Base-by-base conservation (phyloP, 805 yeast genomes). In the Peterozyma toletana region DNA sequence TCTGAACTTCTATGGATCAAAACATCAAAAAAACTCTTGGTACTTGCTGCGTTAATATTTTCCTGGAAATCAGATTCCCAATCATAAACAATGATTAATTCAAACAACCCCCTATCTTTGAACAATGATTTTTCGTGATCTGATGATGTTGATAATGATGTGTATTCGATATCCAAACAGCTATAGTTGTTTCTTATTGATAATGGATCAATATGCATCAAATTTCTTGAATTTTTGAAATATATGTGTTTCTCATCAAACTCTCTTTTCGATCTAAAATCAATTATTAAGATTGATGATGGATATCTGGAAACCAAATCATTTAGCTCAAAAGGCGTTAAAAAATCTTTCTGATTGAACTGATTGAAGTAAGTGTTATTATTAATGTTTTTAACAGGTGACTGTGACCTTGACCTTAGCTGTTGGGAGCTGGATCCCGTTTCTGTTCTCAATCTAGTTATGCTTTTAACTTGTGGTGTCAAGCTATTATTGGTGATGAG, bases 161-260 rank as follows among this genome's bases (percentile, higher is more conserved):
- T 63, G 37, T 68, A 71, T 51, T 83, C 86, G n/a, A 90, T 62
- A 43, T 83, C 91, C n/a, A 58, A 62, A 52, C 85, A 86, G 0
- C 75, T 67, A 54, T 77, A 75, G 9, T 66, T 63, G 1, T 62
- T 58, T 42, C 78, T 62, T 15, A 81, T 64, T 1, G 78, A 69
- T 15, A 73, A 68, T 0, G 97, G 96, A 42, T 87, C 96, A 15
- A 90, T 72, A 56, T 90, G 86, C 10, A 86, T 71, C 9, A 84
- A 59, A 43, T 83, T 76, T 2, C 34, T 27, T 16, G 37, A 38
- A 11, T 66, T 62, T 21, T 77, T 64, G 11, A 73, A 65, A 17
- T 57, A 55, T 11, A 90, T 78, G 59, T 88, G 96, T 39, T 76
- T 74, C 37, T 66, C 64, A 39, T 77, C 74, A 55, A 73, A 89